These are phyloP conservation scores for Staphylotrichum tortipilum DNA, from an alignment of 495 filamentous ascomycete species.

Conservation along the genomic window DNA sequence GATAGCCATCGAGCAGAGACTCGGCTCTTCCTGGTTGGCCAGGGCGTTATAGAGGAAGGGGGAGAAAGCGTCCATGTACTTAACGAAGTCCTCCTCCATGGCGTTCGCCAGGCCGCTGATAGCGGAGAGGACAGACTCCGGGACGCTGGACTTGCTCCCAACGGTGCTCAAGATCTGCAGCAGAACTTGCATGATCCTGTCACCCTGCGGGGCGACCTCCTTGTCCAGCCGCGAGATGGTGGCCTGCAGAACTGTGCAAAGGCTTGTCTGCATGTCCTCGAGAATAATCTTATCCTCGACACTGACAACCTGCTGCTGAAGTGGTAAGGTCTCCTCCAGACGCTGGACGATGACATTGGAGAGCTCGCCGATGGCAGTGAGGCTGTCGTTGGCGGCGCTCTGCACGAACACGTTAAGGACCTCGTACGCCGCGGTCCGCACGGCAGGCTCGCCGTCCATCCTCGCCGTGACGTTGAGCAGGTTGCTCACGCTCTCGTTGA, in stretches of 20 bases:
- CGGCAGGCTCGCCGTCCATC: constrained; percentile 74
- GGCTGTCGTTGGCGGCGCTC: constrained; percentile 78
- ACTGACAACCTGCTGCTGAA: constrained; percentile 90
- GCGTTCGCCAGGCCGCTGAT: constrained; percentile 79
- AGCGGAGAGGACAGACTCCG: constrained; percentile 83
- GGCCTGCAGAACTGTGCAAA: constrained; percentile 80
- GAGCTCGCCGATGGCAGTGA: constrained; percentile 68
- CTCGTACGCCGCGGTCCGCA: constrained; percentile 98
- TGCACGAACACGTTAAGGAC: constrained; percentile 89
- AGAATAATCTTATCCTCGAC: constrained; percentile 89
- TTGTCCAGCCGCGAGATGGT: constrained; percentile 87
- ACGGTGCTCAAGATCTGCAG: constrained; percentile 71
- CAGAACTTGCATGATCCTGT: constrained; percentile 84
- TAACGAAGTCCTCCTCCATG: constrained; percentile 82
- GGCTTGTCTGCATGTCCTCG: constrained; percentile 95
- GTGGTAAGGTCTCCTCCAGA: constrained; percentile 79
- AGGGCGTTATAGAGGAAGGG: constrained; percentile 89
- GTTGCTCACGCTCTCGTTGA: constrained; percentile 81
- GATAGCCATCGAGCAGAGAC: constrained; percentile 93
- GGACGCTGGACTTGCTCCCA: constrained; percentile 83
- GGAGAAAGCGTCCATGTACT: constrained; percentile 92
- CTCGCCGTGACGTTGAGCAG: constrained; percentile 79
- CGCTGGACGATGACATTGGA: constrained; percentile 80
- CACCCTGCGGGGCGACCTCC: constrained; percentile 82
- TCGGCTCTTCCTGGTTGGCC: constrained; percentile 88